A percentile compares a stretch with the other conserved stretches of the same genome.
Evolutionary conservation across 352 stramenopile genomes (phyloP).

Genomic region (Salisapilia sapeloensis): DNA sequence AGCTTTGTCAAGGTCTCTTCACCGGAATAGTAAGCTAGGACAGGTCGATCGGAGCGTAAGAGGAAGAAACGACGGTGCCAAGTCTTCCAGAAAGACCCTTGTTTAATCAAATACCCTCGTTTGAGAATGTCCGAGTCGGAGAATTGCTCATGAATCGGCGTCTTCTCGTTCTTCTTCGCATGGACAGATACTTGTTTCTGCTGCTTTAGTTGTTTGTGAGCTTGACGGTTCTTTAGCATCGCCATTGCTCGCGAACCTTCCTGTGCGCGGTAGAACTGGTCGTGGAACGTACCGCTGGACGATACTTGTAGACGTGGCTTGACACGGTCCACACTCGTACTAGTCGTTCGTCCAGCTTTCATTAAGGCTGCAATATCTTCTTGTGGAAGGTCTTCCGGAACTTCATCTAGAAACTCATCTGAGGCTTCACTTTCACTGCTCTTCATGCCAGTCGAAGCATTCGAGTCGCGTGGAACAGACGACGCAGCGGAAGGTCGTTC

Average conservation of each 20-base stretch:
- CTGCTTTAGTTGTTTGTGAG: constrained; percentile 30
- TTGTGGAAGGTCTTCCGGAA: no score
- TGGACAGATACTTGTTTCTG: constrained; percentile 55
- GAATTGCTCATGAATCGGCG: no score
- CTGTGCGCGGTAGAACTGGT: constrained; percentile 76
- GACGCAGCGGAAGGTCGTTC: no score
- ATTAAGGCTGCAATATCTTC: no score
- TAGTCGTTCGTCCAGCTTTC: no score
- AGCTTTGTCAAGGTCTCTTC: constrained; percentile 61
- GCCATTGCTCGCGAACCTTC: constrained; percentile 66
- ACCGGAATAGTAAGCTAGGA: constrained; percentile 73
- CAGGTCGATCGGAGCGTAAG: constrained; percentile 42
- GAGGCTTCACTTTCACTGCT: no score
- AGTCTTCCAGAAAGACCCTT: constrained; percentile 80
- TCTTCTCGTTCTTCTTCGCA: constrained; percentile 56
- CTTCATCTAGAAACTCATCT: no score
- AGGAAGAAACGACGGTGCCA: constrained; percentile 76
- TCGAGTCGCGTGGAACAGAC: no score
- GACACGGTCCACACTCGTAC: no score
- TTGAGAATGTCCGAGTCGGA: constrained; percentile 72
- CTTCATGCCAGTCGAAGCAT: no score
- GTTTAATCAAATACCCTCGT: constrained; percentile 64
- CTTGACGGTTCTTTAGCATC: constrained; percentile 55
- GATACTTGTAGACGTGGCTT: constrained; percentile 64
- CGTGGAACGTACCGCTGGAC: constrained; percentile 65